phyloP scores from a whole-genome alignment of 306 rosid genomes.

The Fragaria vesca region DNA sequence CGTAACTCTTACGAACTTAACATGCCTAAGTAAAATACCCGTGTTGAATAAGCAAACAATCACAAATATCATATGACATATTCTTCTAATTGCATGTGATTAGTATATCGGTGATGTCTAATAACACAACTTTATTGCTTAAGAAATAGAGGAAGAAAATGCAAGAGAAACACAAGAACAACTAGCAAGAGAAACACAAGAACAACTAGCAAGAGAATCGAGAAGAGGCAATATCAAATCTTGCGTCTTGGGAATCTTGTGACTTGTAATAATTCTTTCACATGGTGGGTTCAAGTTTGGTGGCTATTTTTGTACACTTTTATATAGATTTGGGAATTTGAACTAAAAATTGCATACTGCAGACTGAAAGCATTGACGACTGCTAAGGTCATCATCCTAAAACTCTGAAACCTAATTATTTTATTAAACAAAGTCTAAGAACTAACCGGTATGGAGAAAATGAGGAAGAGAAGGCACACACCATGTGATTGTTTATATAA shows the following conservation, averaged over 20 bases:
- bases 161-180: neutral
- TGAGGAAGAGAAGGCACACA: too few species aligned
- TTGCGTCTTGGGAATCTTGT: neutral
- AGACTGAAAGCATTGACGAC: neutral
- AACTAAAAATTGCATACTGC: neutral
- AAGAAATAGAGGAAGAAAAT: neutral
- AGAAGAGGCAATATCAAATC: neutral
- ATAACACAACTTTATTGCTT: too few species aligned
- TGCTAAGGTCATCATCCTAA: neutral
- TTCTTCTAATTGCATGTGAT: too few species aligned
- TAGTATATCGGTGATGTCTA: too few species aligned
- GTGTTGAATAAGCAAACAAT: too few species aligned
- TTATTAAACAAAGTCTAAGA: too few species aligned
- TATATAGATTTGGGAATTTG: neutral
- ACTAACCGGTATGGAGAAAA: too few species aligned
- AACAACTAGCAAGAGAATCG: neutral
- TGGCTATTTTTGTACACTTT: neutral
- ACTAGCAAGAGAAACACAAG: neutral
- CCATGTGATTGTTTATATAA: too few species aligned
- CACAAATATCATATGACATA: too few species aligned
- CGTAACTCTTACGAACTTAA: too few species aligned
- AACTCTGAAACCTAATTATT: neutral
- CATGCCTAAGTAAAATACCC: too few species aligned
- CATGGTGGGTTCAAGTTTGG: neutral
- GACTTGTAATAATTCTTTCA: neutral